Percentiles rank a stretch among this genome's conserved stretches.
Conservation (phyloP, 2,329 filamentous ascomycete genomes). For the Xylaria digitata region DNA sequence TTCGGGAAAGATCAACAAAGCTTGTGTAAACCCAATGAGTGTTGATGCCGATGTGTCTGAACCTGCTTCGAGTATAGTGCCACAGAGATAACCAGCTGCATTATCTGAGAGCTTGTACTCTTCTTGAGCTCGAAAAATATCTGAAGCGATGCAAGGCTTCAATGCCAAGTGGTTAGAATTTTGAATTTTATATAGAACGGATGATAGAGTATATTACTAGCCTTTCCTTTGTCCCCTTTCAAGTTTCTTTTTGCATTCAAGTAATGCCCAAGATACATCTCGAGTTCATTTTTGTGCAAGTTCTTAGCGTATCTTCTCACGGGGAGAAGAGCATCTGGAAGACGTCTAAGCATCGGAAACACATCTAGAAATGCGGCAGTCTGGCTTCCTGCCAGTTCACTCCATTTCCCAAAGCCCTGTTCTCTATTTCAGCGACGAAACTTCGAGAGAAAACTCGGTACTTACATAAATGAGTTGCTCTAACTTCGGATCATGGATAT, state of each 20-base stretch:
- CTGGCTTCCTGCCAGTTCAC: slow-evolving; percentile 33
- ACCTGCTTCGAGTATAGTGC: slow-evolving; percentile 48
- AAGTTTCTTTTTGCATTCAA: slow-evolving; percentile 53
- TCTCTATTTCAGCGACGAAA: slow-evolving; percentile 22
- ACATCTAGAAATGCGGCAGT: slow-evolving; percentile 58
- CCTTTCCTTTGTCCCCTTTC: slow-evolving; percentile 44
- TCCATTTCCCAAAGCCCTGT: slow-evolving; percentile 41
- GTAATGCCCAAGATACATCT: slow-evolving; percentile 56
- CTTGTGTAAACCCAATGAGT: slow-evolving; percentile 54
- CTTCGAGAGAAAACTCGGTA: background rate
- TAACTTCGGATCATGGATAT: slow-evolving; percentile 53
- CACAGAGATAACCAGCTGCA: slow-evolving; percentile 50
- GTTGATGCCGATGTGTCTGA: slow-evolving; percentile 55
- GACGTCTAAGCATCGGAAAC: slow-evolving; percentile 57
- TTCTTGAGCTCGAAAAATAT: slow-evolving; percentile 49
- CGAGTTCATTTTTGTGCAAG: slow-evolving; percentile 58
- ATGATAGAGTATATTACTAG: slow-evolving; percentile 20
- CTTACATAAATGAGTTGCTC: slow-evolving; percentile 55
- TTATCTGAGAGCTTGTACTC: slow-evolving; percentile 50
- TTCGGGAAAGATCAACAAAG: slow-evolving; percentile 54
- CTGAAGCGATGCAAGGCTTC: slow-evolving; percentile 48
- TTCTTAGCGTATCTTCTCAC: slow-evolving; percentile 54
- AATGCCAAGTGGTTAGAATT: background rate
- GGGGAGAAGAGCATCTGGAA: slow-evolving; percentile 58
- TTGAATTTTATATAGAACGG: background rate